Evolutionary conservation across 139 green algal species (phyloP).

Genomic region (Chlorella sorokiniana): DNA sequence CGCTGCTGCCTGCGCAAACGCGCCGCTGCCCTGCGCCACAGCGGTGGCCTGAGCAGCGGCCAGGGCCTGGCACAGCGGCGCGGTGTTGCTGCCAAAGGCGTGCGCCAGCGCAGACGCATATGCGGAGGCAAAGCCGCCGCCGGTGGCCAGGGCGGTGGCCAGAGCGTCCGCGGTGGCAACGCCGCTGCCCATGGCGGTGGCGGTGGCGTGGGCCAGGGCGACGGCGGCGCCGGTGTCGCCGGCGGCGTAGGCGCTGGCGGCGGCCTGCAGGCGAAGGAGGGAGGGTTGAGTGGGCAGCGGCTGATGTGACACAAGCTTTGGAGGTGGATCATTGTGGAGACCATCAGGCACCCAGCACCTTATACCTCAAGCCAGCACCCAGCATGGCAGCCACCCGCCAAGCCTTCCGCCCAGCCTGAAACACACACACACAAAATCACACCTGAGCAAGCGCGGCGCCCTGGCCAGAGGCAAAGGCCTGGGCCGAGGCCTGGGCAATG

Average conservation of each 20-base stretch:
- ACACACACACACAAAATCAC: neutral
- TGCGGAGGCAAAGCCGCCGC: slow-evolving; percentile 4
- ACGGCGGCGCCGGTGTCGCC: neutral
- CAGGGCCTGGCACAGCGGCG: neutral
- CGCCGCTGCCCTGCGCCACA: neutral
- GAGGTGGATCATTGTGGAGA: no score
- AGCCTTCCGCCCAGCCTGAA: no score
- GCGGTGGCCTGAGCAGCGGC: neutral
- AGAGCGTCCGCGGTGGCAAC: neutral
- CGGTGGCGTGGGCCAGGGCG: neutral
- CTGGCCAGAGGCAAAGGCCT: neutral
- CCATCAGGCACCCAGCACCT: no score
- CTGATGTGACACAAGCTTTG: neutral
- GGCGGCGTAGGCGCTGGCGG: neutral
- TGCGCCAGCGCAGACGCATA: neutral
- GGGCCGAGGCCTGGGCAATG: neutral
- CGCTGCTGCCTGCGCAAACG: no score
- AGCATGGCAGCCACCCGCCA: no score
- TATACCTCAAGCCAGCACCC: no score
- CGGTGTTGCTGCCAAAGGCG: neutral
- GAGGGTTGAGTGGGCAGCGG: no score
- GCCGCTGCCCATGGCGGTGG: neutral
- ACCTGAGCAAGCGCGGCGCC: neutral
- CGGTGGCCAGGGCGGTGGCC: neutral
- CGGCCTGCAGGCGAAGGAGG: no score